Base-by-base conservation (phyloP, 805 yeast species). In the Wickerhamomyces canadensis region DNA sequence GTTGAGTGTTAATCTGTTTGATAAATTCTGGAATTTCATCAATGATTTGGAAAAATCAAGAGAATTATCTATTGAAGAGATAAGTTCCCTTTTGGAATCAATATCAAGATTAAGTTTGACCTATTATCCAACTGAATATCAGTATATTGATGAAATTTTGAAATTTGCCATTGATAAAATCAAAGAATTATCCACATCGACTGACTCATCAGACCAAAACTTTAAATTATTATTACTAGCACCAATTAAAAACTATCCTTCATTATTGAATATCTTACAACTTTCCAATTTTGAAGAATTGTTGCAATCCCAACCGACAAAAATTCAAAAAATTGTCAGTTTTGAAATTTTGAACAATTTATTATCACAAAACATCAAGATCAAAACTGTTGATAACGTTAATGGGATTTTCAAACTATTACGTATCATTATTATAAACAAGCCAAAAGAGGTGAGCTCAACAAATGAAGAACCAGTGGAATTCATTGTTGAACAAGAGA, bases 1-100 rank as follows among this genome's bases (percentile, higher is more conserved):
- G 4, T 15, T 34, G 17, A 17, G 29, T 34, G 43, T 54, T 36
- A 55, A 66, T 36, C 57, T 85, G 25, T 85, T 88, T 52, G 69
- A 68, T 26, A 68, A 69, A 14, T 82, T 88, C 55, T 80, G 88
- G 78, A 58, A 61, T 11, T 85, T 84, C 55, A 70, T 84, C 40
- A 57, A 67, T 24, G 70, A 70, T 31, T 55, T 88, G 24, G 67
- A 70, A 36, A 67, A 75, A 33, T 59, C 68, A 9, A 76, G 82
- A 42, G 82, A 78, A 34, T 59, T 87, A n/a, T 65, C 86, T 1
- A 53, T 73, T n/a, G 77, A 72, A 21, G 91, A 84, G 42, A 74
- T 76, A 38, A 71, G 84, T 8, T 67, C 72, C 1, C 65, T 88
- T 16, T 62, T 86, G 31, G 80, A 79, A 41, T 74, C 82, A n/a